Evolutionary conservation across 192 early-diverging fungal species (phyloP).

Genomic region (Dissophora globulifera): DNA sequence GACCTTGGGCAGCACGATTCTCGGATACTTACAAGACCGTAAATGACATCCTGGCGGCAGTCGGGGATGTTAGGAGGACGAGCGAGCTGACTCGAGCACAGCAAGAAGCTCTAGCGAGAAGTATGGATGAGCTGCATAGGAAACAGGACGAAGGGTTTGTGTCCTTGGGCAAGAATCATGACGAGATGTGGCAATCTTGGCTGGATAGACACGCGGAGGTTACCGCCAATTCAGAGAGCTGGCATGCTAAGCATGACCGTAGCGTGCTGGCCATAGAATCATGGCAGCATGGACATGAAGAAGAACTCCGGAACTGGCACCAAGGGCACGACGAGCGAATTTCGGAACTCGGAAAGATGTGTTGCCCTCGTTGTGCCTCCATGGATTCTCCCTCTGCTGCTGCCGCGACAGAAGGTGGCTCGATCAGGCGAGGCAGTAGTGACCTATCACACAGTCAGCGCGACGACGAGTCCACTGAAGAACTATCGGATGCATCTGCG

Average conservation of each 20-base stretch:
- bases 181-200: constrained; percentile 5
- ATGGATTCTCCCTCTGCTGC: too few species aligned
- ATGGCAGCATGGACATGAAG: background rate
- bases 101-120: constrained; percentile 4
- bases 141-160: constrained; percentile 3
- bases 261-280: background rate
- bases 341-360: background rate
- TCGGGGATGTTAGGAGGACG: constrained; percentile 19
- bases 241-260: constrained; percentile 14
- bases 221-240: background rate
- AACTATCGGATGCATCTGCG: too few species aligned
- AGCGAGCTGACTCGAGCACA: background rate
- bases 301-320: constrained; percentile 11
- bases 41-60: background rate
- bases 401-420: background rate
- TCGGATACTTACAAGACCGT: constrained; percentile 3
- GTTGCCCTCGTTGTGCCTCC: background rate
- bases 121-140: constrained; percentile 8
- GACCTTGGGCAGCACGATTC: background rate
- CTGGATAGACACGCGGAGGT: background rate
- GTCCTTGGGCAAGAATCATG: constrained; percentile 5
- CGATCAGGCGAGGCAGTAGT: background rate
- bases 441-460: too few species aligned
- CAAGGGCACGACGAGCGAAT: background rate
- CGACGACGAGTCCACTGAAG: too few species aligned